Evolutionary conservation across 495 filamentous ascomycete genomes (phyloP).

Genomic region (Penicillium lividum): DNA sequence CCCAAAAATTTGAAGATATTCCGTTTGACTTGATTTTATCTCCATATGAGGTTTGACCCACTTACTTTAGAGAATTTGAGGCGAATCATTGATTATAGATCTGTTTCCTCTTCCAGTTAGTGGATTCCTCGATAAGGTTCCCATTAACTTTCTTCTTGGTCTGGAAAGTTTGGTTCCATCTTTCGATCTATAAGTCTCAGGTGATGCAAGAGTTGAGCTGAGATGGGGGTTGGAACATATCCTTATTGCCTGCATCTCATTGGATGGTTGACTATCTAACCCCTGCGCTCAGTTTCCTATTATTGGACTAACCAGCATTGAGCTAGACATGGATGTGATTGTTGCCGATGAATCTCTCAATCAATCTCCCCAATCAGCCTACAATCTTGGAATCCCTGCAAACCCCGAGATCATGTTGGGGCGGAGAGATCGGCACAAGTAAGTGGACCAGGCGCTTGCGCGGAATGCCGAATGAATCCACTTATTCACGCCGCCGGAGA

Average conservation of each 20-base stretch:
- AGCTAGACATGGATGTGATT: background rate
- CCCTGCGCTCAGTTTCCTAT: background rate
- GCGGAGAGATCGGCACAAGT: background rate
- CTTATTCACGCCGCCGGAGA: background rate
- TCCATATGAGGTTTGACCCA: too few relatives aligned
- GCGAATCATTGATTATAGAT: too few relatives aligned
- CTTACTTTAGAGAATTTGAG: too few relatives aligned
- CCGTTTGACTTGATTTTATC: too few relatives aligned
- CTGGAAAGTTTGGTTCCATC: too few relatives aligned
- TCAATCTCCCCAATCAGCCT: background rate
- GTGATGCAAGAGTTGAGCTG: slow-evolving; percentile 2
- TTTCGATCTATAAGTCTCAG: background rate
- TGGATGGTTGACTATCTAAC: background rate
- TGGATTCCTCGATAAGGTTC: too few relatives aligned
- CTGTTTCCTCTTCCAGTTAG: too few relatives aligned
- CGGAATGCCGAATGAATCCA: slow-evolving; percentile 12
- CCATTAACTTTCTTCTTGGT: too few relatives aligned
- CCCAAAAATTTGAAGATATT: too few relatives aligned
- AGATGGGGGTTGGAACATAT: background rate
- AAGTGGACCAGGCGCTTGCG: slow-evolving; percentile 18
- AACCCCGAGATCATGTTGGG: background rate
- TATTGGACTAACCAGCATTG: background rate
- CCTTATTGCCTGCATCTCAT: background rate
- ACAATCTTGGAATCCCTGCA: background rate
- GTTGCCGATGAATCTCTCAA: background rate